A percentile compares a stretch with the other conserved stretches of the same genome.
phyloP scores from a whole-genome alignment of 73 alveolate species.

The Tetrahymena elliotti region DNA sequence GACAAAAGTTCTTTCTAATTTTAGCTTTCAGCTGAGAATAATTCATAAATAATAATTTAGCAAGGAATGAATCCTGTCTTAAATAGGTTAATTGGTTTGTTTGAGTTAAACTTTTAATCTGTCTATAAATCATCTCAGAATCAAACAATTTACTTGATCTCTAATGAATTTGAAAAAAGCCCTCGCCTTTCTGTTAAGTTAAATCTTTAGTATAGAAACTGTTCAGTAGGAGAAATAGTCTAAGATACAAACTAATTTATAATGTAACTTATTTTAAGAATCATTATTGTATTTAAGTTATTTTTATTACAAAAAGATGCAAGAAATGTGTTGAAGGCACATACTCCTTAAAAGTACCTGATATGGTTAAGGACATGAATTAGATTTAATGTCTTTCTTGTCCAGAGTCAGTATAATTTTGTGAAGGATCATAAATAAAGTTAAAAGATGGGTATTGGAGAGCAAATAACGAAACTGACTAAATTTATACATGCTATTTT shows the following conservation, averaged over 20 bases:
- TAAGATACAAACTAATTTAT: not conserved
- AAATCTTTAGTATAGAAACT: not conserved
- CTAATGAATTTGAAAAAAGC: not conserved
- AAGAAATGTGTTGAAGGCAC: not conserved
- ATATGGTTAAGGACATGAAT: not conserved
- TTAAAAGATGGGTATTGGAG: not conserved
- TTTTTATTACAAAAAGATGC: not conserved
- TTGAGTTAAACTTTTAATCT: not conserved
- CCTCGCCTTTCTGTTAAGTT: not conserved
- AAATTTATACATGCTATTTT: not conserved
- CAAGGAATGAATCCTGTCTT: not conserved
- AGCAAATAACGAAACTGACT: not conserved
- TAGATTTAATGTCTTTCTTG: not conserved
- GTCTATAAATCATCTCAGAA: not conserved
- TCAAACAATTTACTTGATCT: not conserved
- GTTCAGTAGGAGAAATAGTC: not conserved
- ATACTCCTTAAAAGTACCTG: not conserved
- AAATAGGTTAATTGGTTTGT: not conserved
- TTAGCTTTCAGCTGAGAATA: not conserved
- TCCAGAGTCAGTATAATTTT: not conserved
- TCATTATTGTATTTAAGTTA: not conserved
- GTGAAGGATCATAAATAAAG: not conserved
- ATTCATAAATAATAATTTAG: not conserved
- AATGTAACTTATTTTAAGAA: not conserved
- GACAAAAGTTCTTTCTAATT: too few species aligned